phyloP scores from a whole-genome alignment of 345 rosid species.

The Odontarrhena argentea region DNA sequence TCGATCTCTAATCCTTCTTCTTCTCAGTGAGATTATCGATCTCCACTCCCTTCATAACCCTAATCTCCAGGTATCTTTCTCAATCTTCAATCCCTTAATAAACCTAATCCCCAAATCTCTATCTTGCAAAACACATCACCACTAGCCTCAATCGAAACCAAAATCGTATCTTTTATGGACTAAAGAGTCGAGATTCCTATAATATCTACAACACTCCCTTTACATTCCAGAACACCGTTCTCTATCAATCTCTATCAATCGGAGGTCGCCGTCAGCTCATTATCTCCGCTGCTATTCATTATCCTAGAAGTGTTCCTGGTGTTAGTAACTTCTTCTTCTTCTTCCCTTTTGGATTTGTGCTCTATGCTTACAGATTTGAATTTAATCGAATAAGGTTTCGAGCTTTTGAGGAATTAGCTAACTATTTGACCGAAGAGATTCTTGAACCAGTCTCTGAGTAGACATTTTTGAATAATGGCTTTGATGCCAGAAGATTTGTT shows the following conservation, averaged over 20 bases:
- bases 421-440: not conserved
- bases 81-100: no score
- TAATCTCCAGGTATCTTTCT: no score
- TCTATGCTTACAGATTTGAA: slow-evolving; percentile 7
- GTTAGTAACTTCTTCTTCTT: slow-evolving; percentile 39
- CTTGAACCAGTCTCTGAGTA: not conserved
- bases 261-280: slow-evolving; percentile 65
- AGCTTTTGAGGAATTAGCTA: slow-evolving; percentile 13
- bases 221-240: no score
- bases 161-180: no score
- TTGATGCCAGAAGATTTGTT: not conserved
- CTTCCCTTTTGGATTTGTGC: not conserved
- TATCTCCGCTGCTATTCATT: slow-evolving; percentile 73
- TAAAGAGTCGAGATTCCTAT: no score
- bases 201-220: no score
- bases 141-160: no score
- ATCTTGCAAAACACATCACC: no score
- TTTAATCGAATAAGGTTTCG: slow-evolving; percentile 21
- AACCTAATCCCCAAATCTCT: no score
- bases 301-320: slow-evolving; percentile 75
- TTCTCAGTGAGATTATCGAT: no score
- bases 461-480: slow-evolving; percentile 12
- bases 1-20: no score
- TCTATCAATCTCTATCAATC: slow-evolving; percentile 62
- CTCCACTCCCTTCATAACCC: no score